Evolutionary conservation across 495 filamentous ascomycete genomes (phyloP).

Genomic region (Penicillium daleae): DNA sequence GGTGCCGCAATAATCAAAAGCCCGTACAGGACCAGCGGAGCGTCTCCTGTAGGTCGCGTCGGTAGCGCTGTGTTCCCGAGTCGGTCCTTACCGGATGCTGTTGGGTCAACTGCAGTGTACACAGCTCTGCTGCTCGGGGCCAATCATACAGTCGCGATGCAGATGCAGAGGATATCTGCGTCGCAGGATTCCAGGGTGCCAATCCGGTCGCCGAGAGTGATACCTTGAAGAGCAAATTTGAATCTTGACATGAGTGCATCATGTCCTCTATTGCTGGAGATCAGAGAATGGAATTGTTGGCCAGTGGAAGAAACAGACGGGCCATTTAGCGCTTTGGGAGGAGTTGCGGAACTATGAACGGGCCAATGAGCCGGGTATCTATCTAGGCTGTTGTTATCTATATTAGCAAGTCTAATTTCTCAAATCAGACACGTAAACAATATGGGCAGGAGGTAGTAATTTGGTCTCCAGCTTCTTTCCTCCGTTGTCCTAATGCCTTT

Average conservation of each 20-base stretch:
- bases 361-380: slow-evolving; percentile 24
- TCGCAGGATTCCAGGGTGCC: slow-evolving; percentile 2
- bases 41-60: slow-evolving; percentile 3
- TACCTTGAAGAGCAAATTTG: neutral
- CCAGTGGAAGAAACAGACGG: slow-evolving; percentile 1
- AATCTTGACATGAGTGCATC: neutral
- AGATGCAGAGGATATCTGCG: slow-evolving; percentile 9
- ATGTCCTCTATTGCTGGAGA: neutral
- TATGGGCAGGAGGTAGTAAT: no score
- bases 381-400: no score
- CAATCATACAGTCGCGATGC: neutral
- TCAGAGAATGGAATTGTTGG: neutral
- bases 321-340: slow-evolving; percentile 21
- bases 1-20: slow-evolving; percentile 7
- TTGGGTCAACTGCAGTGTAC: slow-evolving; percentile 24
- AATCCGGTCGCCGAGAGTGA: neutral
- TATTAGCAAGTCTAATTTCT: neutral
- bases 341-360: slow-evolving; percentile 16
- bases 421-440: neutral
- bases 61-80: slow-evolving; percentile 15
- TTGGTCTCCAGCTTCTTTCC: neutral
- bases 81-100: slow-evolving; percentile 13
- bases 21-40: slow-evolving; percentile 1
- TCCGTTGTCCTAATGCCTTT: neutral
- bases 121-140: neutral